phyloP scores from a whole-genome alignment of 768 basidiomycete genomes.

The Lactarius sp. region DNA sequence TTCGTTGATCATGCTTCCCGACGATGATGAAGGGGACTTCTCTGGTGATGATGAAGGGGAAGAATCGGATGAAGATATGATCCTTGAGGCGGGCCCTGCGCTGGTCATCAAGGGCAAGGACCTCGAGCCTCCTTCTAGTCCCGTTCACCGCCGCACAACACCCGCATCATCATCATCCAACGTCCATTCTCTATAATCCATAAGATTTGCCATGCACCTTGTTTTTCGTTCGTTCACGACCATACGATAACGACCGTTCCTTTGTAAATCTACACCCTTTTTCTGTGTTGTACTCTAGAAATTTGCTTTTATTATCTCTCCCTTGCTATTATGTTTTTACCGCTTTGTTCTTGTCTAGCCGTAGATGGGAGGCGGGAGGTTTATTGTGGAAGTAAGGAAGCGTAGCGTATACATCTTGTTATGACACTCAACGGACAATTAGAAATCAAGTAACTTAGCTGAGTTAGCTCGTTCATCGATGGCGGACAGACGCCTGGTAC shows the following conservation, averaged over 20 bases:
- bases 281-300: slow-evolving; percentile 17
- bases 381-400: too few species aligned
- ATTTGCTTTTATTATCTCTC: slow-evolving; percentile 2
- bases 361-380: too few species aligned
- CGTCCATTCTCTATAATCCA: not conserved
- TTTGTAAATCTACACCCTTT: slow-evolving; percentile 7
- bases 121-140: slow-evolving; percentile 1
- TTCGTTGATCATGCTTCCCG: slow-evolving; percentile 33
- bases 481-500: too few species aligned
- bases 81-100: slow-evolving; percentile 72
- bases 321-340: not conserved
- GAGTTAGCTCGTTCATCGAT: too few species aligned
- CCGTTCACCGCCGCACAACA: slow-evolving; percentile 6
- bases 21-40: slow-evolving; percentile 27
- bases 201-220: not conserved
- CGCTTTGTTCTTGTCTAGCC: not conserved
- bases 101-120: slow-evolving; percentile 39
- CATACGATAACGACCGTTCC: not conserved
- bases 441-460: not conserved
- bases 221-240: not conserved
- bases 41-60: slow-evolving; percentile 35
- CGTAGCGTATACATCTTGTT: not conserved
- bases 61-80: slow-evolving; percentile 63
- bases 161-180: slow-evolving; percentile 1
- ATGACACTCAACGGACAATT: not conserved